Evolutionary conservation across 2,329 filamentous ascomycete species (phyloP).

Genomic region (Sclerotinia sclerotiorum): DNA sequence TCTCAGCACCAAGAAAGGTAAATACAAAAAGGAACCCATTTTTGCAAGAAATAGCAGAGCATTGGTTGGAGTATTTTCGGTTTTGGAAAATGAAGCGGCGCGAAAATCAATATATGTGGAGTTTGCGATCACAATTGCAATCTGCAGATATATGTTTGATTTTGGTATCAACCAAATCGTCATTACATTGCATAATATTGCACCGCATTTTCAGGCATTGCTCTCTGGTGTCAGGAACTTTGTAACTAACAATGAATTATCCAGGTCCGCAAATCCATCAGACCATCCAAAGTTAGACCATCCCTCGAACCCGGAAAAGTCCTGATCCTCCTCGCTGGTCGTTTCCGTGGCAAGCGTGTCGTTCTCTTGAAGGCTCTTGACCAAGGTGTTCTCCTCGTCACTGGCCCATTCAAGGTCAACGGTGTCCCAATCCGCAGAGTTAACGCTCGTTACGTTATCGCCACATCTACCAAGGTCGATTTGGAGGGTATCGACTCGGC

Average conservation of each 20-base stretch:
- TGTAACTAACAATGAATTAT: conserved; percentile 35
- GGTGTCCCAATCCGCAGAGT: conserved; percentile 95
- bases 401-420: conserved; percentile 99
- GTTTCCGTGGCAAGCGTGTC: conserved; percentile 99
- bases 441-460: conserved; percentile 91
- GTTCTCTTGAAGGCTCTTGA: conserved; percentile 96
- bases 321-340: conserved; percentile 98
- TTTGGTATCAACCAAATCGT: neutral
- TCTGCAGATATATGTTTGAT: neutral
- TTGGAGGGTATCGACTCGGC: conserved; percentile 81
- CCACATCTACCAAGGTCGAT: conserved; percentile 82
- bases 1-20: conserved; percentile 89
- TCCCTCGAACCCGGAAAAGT: conserved; percentile 92
- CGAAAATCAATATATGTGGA: conserved; percentile 17
- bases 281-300: conserved; percentile 81
- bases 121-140: conserved; percentile 32
- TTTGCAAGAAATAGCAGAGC: conserved; percentile 44
- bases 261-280: conserved; percentile 92
- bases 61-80: conserved; percentile 21
- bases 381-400: conserved; percentile 98
- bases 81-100: conserved; percentile 22
- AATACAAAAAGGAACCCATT: conserved; percentile 21
- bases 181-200: neutral
- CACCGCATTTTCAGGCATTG: neutral
- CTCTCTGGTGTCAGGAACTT: conserved; percentile 1